Evolutionary conservation across 805 yeast species (phyloP), one percentile per base, ranked within the genome.

Genomic region (Pichia paraexigua): DNA sequence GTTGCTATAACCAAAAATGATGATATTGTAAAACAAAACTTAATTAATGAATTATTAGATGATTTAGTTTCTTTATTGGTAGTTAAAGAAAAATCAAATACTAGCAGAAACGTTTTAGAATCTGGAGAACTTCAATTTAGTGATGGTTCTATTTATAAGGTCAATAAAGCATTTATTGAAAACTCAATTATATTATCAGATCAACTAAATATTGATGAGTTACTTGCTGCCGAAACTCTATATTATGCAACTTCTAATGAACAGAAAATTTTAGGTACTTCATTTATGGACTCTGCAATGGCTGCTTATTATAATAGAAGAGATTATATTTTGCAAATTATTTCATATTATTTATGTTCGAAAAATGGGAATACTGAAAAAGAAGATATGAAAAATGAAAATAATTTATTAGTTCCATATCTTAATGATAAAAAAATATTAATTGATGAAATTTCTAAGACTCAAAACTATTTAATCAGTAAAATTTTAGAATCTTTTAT

Each of bases 171-270:
- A 40, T 91, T 89, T 58, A 72, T 85, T 41, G 74, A 80, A 48
- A 72, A 77, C 5, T 76, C 89, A 0, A 71, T 81, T 5, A 71
- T 72, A 24, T 61, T 85, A 18, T 71, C 91, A 0, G 87, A 82
- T 56, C 81, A 80, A 40, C 72, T 92, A 48, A 73, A 86, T 47
- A 70, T 92, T 48, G 95, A 92, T 65, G 97, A 92, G 63, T 48
- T 86, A 28, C 72, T 78, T 2, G 77, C 87, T 1, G 94, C 95
- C 1, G 87, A 89, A 61, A 62, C 87, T 27, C 72, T 91, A 2
- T 76, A 70, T 47, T 64, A 67, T 53, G 76, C 89, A 4, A 63
- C 64, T 24, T 69, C 59, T 48, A 64, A 60, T 53, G 67, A 61
- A 59, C 46, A 53, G 10, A 50, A 54, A 8, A 69, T 68, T 12